These are phyloP conservation scores for Sporothrix protearum DNA, from an alignment of 2,329 filamentous ascomycete genomes.

Conservation along the genomic window DNA sequence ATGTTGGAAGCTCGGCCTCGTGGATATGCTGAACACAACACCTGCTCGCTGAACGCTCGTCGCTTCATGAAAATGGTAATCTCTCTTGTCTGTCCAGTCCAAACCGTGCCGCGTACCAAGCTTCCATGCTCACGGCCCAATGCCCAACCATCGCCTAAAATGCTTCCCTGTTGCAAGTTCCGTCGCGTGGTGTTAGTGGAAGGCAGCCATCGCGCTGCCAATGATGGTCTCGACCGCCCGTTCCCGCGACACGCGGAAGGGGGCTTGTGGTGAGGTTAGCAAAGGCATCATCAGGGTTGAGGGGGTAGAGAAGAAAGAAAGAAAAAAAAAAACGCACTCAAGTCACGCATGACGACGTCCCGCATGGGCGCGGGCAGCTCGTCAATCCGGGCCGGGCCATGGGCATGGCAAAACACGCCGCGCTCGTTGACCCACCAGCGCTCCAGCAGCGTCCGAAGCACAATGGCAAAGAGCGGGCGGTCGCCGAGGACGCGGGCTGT, in stretches of 20 bases:
- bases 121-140: background rate
- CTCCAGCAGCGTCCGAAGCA: slow-evolving; percentile 24
- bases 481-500: slow-evolving; percentile 21
- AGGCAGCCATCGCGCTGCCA: slow-evolving; percentile 4
- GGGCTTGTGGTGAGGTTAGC: background rate
- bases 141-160: background rate
- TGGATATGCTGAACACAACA: too few species aligned
- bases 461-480: slow-evolving; percentile 14
- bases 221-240: slow-evolving; percentile 18
- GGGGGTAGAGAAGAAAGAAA: background rate
- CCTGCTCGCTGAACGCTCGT: background rate
- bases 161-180: background rate
- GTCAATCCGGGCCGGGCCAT: background rate
- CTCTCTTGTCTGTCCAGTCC: background rate
- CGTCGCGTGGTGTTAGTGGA: background rate
- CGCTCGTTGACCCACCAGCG: slow-evolving; percentile 24
- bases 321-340: slow-evolving; percentile 14
- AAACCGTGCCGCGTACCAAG: too few species aligned
- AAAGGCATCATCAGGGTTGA: too few species aligned
- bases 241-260: slow-evolving; percentile 16
- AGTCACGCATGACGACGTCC: slow-evolving; percentile 14
- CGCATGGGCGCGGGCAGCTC: slow-evolving; percentile 21
- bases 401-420: slow-evolving; percentile 19
- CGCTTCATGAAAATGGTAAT: too few species aligned
- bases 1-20: too few species aligned